Conservation (phyloP, 169 alveolate species). For the Eimeria maxima region DNA sequence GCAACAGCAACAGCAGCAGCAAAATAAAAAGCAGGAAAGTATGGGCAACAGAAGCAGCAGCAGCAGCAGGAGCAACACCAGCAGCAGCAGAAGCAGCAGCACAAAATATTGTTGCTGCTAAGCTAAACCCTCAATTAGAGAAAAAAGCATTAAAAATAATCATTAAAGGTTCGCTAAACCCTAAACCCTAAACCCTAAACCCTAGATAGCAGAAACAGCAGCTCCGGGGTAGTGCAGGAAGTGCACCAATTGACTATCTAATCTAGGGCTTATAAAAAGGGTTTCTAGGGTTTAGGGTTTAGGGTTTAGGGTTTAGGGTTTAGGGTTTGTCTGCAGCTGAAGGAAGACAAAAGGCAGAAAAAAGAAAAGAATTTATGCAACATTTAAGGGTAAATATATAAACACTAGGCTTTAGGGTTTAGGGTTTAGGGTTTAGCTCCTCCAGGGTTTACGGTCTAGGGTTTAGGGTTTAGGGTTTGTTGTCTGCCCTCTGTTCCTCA, state of each 20-base stretch:
- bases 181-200: slow-evolving; percentile 38
- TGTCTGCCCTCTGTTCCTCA: background rate
- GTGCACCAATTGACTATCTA: too few species aligned
- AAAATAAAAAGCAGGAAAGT: background rate
- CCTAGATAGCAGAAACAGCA: too few species aligned
- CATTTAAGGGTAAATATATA: background rate
- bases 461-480: background rate
- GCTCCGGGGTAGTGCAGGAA: too few species aligned
- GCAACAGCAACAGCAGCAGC: background rate
- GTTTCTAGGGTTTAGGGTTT: background rate
- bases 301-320: slow-evolving; percentile 38
- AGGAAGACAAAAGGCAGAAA: slow-evolving; percentile 38
- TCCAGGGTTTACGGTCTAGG: slow-evolving; percentile 19
- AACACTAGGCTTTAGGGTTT: slow-evolving; percentile 34
- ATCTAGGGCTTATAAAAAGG: too few species aligned
- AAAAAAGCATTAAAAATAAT: background rate
- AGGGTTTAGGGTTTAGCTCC: slow-evolving; percentile 10
- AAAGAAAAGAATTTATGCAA: background rate
- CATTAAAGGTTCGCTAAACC: slow-evolving; percentile 2
- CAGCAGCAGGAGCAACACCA: too few species aligned
- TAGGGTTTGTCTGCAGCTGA: slow-evolving; percentile 50
- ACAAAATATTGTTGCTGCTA: background rate
- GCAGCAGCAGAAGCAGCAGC: background rate
- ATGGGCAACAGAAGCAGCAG: background rate
- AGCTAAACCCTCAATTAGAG: background rate